These are phyloP conservation scores for Luzula sylvatica DNA, from an alignment of 176 grass and related monocot species.

Conservation along the genomic window DNA sequence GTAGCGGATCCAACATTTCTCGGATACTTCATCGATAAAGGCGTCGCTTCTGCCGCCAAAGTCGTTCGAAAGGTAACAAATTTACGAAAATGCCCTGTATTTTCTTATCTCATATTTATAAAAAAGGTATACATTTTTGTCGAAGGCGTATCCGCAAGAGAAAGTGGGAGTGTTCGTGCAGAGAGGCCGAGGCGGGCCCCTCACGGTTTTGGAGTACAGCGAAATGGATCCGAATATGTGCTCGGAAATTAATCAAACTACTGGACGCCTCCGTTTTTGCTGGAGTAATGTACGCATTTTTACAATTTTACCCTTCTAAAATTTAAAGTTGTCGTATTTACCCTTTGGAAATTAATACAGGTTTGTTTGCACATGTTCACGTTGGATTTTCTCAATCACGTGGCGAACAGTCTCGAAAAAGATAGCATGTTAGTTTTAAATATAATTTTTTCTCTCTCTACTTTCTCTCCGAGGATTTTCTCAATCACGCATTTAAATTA, in stretches of 20 bases:
- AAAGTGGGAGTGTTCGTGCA: slow-evolving; percentile 98
- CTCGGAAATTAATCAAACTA: slow-evolving; percentile 94
- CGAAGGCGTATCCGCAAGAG: slow-evolving; percentile 99
- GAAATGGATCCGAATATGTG: slow-evolving; percentile 91
- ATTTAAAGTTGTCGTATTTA: no score
- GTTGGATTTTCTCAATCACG: slow-evolving; percentile 92
- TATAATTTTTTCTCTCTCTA: no score
- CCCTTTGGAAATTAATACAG: no score
- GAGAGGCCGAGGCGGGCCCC: slow-evolving; percentile 70
- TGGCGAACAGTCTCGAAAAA: slow-evolving; percentile 79
- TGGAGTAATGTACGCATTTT: slow-evolving; percentile 99
- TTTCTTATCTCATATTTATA: no score
- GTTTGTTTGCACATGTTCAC: slow-evolving; percentile 92
- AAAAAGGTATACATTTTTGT: no score
- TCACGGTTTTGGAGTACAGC: slow-evolving; percentile 79
- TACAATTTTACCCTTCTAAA: no score
- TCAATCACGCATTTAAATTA: not conserved
- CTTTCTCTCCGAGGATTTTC: no score
- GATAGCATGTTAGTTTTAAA: slow-evolving; percentile 66
- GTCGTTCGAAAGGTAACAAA: slow-evolving; percentile 81
- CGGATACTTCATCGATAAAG: slow-evolving; percentile 96
- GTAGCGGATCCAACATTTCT: slow-evolving; percentile 92
- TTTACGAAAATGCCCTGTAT: no score
- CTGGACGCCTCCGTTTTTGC: slow-evolving; percentile 89
- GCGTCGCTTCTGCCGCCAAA: slow-evolving; percentile 76